phyloP scores from a whole-genome alignment of 139 green algal species.

The Edaphochlamys debaryana region DNA sequence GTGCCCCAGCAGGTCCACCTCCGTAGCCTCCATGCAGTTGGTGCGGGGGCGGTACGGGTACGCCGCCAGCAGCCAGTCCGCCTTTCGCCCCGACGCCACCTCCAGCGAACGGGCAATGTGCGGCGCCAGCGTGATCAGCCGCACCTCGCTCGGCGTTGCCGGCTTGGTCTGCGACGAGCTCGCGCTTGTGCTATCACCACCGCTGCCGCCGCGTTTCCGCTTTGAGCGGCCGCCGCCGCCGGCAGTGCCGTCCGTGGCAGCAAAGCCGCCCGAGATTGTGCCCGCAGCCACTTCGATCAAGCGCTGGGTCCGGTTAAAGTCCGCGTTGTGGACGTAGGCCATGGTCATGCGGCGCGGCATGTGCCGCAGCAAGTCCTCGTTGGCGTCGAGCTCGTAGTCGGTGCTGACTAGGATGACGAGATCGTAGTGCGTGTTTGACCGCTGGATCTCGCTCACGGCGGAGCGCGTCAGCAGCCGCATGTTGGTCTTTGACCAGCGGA shows the following conservation, averaged over 20 bases:
- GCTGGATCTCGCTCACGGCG: neutral
- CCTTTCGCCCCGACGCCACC: neutral
- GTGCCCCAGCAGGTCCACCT: constrained; percentile 32
- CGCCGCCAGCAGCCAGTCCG: constrained; percentile 43
- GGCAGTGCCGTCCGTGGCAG: neutral
- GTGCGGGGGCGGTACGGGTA: constrained; percentile 21
- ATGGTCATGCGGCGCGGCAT: constrained; percentile 29
- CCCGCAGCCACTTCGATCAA: neutral
- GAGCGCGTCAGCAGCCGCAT: constrained; percentile 1
- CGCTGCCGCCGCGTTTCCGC: neutral
- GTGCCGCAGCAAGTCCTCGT: constrained; percentile 26
- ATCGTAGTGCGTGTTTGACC: constrained; percentile 9
- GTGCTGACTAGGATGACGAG: constrained; percentile 47
- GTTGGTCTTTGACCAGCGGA: neutral
- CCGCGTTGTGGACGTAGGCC: constrained; percentile 49
- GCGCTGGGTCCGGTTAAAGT: constrained; percentile 28
- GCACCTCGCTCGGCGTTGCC: neutral
- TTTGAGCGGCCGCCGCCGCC: neutral
- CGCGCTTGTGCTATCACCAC: too few species aligned
- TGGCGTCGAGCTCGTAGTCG: constrained; percentile 51
- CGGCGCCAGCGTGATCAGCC: constrained; percentile 48
- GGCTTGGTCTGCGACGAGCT: neutral
- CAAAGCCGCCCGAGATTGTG: neutral
- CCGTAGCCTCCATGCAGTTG: constrained; percentile 34
- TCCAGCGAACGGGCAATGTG: constrained; percentile 32